A percentile compares a stretch with the other conserved stretches of the same genome.
Conservation (phyloP, 805 yeast species). For the Scheffersomyces ergatensis region DNA sequence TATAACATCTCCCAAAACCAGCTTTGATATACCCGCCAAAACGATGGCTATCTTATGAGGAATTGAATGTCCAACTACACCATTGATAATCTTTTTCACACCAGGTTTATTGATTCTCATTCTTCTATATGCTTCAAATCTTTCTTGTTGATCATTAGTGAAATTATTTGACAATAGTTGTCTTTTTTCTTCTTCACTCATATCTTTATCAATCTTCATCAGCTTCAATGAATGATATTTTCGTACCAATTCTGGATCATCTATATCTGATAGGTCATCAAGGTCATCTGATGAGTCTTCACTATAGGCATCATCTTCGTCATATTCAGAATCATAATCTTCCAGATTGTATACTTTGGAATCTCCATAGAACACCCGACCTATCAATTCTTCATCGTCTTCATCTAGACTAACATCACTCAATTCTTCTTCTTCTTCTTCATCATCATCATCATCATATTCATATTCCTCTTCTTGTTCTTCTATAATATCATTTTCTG, state of each 20-base stretch:
- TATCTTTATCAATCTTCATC: constrained; percentile 21
- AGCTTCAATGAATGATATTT: constrained; percentile 30
- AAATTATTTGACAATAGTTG: constrained; percentile 67
- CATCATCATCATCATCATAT: constrained; percentile 1
- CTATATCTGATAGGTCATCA: constrained; percentile 31
- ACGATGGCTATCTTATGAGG: constrained; percentile 78
- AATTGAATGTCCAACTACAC: constrained; percentile 75
- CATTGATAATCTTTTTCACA: constrained; percentile 75
- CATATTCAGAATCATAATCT: constrained; percentile 1
- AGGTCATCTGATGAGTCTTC: constrained; percentile 20
- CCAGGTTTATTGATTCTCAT: constrained; percentile 62
- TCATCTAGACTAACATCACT: constrained; percentile 43
- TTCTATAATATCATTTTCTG: background rate
- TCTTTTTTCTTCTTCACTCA: constrained; percentile 53
- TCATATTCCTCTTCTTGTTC: background rate
- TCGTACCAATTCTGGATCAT: constrained; percentile 29
- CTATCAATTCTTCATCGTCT: constrained; percentile 44
- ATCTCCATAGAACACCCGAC: constrained; percentile 38
- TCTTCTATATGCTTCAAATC: constrained; percentile 85
- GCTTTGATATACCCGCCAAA: constrained; percentile 82
- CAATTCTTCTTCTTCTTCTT: constrained; percentile 5
- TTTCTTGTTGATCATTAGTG: constrained; percentile 77
- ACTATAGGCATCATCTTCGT: constrained; percentile 8
- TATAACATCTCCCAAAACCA: constrained; percentile 85
- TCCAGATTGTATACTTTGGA: constrained; percentile 9